Evolutionary conservation across 75 land plant species (phyloP), one percentile per base, ranked within the genome.

Genomic region (Selaginella moellendorffii): DNA sequence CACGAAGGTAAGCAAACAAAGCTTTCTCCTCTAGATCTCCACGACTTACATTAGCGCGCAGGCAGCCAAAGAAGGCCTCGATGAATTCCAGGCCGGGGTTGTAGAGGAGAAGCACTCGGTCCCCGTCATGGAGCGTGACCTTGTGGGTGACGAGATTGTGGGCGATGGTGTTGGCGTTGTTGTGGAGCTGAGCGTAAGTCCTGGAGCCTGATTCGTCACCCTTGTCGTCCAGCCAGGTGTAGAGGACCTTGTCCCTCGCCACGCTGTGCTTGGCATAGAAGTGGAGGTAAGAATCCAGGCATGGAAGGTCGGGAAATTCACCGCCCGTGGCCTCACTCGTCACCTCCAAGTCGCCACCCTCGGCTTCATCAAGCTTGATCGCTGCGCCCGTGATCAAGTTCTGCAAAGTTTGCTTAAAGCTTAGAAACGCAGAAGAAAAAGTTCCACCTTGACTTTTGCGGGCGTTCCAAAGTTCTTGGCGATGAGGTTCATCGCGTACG

Each of bases 1-100:
- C 46, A 36, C 46, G 5, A 5, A 36, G 5, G 14, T 14, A 36
- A 36, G 46, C 46, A n/a, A n/a, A n/a, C n/a, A n/a, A n/a, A n/a
- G n/a, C n/a, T n/a, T n/a, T n/a, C n/a, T n/a, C n/a, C n/a, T 5
- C 5, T 36, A 36, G 14, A 36, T 36, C 10, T 36, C 10, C 14
- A 53, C 51, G n/a, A 24, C 67, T 53, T 26, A 65, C 67, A 20
- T 25, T 68, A n/a, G 83, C 80, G 54, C 78, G 62, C 20, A 78
- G 27, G 62, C 83, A 81, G 0, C 80, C 83, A 46, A 81, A 75
- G 64, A 81, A 81, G 0, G 83, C 83, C 67, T 77, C 83, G 18
- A 81, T 30, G 51, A 81, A 81, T 29, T 81, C 83, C 5, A 81
- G 65, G 28, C 83, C 83, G 20, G 83, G 83, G 29, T 69, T 68